Percentiles rank a stretch among this genome's conserved stretches.
phyloP scores from a whole-genome alignment of 345 rosid species.

The Ailanthus altissimus region DNA sequence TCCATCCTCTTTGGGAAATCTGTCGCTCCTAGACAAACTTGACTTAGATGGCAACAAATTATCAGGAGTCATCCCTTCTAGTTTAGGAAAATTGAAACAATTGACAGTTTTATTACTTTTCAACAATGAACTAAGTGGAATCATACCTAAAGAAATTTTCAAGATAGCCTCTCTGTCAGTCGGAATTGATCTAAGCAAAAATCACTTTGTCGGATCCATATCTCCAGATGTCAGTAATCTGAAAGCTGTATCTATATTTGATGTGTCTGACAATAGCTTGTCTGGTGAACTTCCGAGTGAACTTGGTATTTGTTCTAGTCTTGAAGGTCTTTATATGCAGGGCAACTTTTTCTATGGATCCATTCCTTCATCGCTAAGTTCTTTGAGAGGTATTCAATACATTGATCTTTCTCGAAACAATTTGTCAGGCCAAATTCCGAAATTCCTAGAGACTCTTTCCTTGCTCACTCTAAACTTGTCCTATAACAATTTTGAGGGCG shows the following conservation, averaged over 20 bases:
- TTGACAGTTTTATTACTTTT: slow-evolving; percentile 11
- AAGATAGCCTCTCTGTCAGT: slow-evolving; percentile 20
- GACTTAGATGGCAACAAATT: slow-evolving; percentile 18
- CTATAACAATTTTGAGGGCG: too few relatives aligned
- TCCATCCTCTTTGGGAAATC: slow-evolving; percentile 19
- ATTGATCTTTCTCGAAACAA: too few relatives aligned
- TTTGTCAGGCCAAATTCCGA: too few relatives aligned
- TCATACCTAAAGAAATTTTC: slow-evolving; percentile 18
- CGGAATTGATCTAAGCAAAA: slow-evolving; percentile 19
- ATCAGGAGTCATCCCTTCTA: slow-evolving; percentile 24
- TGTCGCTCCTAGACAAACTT: neutral
- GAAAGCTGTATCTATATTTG: slow-evolving; percentile 6
- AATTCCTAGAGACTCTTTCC: too few relatives aligned
- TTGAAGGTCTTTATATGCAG: too few relatives aligned
- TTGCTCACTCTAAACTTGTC: too few relatives aligned
- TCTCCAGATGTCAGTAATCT: slow-evolving; percentile 16
- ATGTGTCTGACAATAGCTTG: neutral
- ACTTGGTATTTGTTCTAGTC: too few relatives aligned
- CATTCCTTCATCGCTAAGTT: too few relatives aligned
- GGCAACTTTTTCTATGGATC: too few relatives aligned
- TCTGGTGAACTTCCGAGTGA: too few relatives aligned
- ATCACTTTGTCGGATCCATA: slow-evolving; percentile 15
- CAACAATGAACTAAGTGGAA: slow-evolving; percentile 25
- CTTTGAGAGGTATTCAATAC: too few relatives aligned
- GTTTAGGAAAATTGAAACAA: too few relatives aligned